These are phyloP conservation scores for Candida sp. DNA, from an alignment of 1,139 yeast genomes.

Conservation along the genomic window DNA sequence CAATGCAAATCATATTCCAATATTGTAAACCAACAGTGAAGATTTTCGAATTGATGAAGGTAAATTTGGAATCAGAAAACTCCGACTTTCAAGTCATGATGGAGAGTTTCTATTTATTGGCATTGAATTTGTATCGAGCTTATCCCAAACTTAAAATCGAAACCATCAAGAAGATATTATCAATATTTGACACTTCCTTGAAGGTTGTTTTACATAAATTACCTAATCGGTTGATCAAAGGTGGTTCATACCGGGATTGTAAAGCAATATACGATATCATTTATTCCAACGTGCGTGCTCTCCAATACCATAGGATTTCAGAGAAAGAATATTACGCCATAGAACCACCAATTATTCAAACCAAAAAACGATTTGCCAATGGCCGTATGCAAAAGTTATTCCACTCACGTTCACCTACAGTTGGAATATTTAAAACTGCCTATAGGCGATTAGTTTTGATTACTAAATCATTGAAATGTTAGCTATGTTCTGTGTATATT, in stretches of 20 bases:
- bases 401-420: neutral
- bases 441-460: neutral
- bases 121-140: neutral
- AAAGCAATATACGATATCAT: neutral
- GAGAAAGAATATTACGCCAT: neutral
- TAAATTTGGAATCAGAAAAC: neutral
- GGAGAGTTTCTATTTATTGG: neutral
- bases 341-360: neutral
- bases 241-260: neutral
- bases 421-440: neutral
- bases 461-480: neutral
- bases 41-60: neutral
- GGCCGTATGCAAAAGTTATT: too few relatives aligned
- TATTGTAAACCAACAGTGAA: neutral
- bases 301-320: neutral
- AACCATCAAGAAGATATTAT: neutral
- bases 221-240: neutral
- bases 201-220: neutral
- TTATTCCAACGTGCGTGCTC: neutral
- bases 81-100: neutral
- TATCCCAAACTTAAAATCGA: neutral
- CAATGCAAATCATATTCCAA: neutral
- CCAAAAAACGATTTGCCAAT: too few relatives aligned
- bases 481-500: neutral
- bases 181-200: neutral